phyloP scores from a whole-genome alignment of 257 asterid species.

The Salvia hispanica region DNA sequence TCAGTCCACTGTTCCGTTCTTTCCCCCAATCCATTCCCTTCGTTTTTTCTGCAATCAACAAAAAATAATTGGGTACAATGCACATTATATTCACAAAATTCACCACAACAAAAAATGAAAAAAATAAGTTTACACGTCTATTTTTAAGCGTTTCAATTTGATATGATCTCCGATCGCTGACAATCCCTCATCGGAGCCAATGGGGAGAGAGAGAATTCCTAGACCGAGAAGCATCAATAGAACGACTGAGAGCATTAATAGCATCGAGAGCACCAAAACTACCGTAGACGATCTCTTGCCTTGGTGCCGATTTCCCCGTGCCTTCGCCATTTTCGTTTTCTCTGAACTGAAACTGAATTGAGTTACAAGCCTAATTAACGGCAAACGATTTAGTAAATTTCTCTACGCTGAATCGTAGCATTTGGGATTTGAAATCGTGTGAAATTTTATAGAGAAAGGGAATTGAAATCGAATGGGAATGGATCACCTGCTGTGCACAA shows the following conservation, averaged over 20 bases:
- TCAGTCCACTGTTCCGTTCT: slow-evolving; percentile 77
- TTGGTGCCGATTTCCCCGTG: slow-evolving; percentile 59
- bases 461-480: too few relatives aligned
- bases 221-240: slow-evolving; percentile 78
- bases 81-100: background rate
- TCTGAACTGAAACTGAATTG: slow-evolving; percentile 15
- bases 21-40: slow-evolving; percentile 57
- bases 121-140: slow-evolving; percentile 43
- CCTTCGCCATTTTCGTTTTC: slow-evolving; percentile 53
- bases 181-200: slow-evolving; percentile 52
- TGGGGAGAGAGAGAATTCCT: slow-evolving; percentile 79
- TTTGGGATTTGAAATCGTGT: slow-evolving; percentile 17
- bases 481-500: too few relatives aligned
- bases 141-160: slow-evolving; percentile 62
- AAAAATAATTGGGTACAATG: slow-evolving; percentile 10
- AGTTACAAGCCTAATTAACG: slow-evolving; percentile 27
- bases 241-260: slow-evolving; percentile 73
- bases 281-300: slow-evolving; percentile 70
- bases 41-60: slow-evolving; percentile 37
- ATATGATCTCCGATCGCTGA: slow-evolving; percentile 44
- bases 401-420: background rate
- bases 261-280: slow-evolving; percentile 64
- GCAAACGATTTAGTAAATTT: background rate
- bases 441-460: background rate
- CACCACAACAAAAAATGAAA: background rate